These are phyloP conservation scores for Stipa capillata DNA, from an alignment of 176 grass and related monocot species.

Conservation along the genomic window DNA sequence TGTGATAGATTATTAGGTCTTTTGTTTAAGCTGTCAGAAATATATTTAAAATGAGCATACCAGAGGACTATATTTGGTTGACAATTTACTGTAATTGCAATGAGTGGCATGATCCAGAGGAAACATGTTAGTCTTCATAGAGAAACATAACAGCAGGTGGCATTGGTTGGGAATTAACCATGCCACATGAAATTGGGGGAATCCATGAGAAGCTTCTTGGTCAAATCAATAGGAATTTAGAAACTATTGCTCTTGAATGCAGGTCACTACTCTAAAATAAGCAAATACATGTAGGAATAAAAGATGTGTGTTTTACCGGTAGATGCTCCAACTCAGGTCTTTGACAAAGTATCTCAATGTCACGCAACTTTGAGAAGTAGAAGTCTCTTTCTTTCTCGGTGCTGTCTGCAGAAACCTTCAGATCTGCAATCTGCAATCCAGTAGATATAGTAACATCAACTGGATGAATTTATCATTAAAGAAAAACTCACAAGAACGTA, in stretches of 20 bases:
- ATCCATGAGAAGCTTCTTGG: background rate
- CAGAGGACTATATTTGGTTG: background rate
- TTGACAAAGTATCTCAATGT: slow-evolving; percentile 82
- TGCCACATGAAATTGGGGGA: background rate
- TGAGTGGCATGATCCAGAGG: background rate
- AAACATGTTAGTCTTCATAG: background rate
- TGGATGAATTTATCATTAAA: background rate
- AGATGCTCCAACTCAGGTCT: slow-evolving; percentile 80
- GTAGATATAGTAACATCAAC: slow-evolving; percentile 5
- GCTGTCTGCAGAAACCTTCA: slow-evolving; percentile 54
- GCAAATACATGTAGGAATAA: background rate
- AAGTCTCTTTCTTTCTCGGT: slow-evolving; percentile 85
- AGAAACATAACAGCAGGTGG: background rate
- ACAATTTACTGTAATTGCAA: background rate
- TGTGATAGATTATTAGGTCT: background rate
- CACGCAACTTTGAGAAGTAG: slow-evolving; percentile 79
- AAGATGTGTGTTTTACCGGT: slow-evolving; percentile 37
- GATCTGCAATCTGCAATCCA: slow-evolving; percentile 42
- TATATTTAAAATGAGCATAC: background rate
- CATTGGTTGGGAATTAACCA: background rate
- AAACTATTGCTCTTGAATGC: background rate
- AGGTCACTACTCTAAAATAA: background rate
- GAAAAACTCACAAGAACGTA: background rate
- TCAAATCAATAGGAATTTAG: background rate
- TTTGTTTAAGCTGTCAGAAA: background rate